Conservation (phyloP, 345 rosid genomes). For the Hibiscus trionum region DNA sequence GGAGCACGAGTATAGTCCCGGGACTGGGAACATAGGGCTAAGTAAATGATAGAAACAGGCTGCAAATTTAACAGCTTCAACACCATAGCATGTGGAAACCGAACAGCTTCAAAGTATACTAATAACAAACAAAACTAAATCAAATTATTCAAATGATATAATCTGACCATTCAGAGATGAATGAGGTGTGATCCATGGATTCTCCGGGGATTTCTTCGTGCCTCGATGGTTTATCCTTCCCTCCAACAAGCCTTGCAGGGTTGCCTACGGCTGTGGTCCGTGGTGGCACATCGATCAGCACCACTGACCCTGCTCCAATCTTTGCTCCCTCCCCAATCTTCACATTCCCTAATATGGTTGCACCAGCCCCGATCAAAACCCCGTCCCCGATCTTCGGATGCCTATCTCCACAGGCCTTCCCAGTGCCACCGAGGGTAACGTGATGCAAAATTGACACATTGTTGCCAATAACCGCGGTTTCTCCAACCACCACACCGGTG, state of each 20-base stretch:
- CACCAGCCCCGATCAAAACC: constrained; percentile 88
- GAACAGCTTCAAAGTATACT: background rate
- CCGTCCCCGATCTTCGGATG: constrained; percentile 96
- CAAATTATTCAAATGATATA: constrained; percentile 31
- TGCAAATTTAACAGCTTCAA: background rate
- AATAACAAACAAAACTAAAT: background rate
- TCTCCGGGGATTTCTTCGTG: constrained; percentile 82
- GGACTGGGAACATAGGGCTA: background rate
- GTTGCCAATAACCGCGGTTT: constrained; percentile 86
- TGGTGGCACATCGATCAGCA: constrained; percentile 68
- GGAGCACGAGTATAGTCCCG: background rate
- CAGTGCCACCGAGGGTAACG: constrained; percentile 86
- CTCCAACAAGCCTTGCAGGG: constrained; percentile 89
- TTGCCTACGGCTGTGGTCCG: constrained; percentile 85
- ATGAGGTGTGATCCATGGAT: constrained; percentile 95
- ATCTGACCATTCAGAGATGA: constrained; percentile 89
- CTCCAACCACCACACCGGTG: constrained; percentile 88
- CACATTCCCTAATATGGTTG: constrained; percentile 77
- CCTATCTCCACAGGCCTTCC: constrained; percentile 69
- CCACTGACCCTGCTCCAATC: constrained; percentile 90
- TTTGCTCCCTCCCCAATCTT: constrained; percentile 86
- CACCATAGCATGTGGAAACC: background rate
- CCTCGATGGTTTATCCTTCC: constrained; percentile 58
- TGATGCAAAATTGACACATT: constrained; percentile 89
- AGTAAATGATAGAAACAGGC: background rate